These are phyloP conservation scores for Orbilia oligospora DNA, from an alignment of 2,329 filamentous ascomycete genomes.

Conservation along the genomic window DNA sequence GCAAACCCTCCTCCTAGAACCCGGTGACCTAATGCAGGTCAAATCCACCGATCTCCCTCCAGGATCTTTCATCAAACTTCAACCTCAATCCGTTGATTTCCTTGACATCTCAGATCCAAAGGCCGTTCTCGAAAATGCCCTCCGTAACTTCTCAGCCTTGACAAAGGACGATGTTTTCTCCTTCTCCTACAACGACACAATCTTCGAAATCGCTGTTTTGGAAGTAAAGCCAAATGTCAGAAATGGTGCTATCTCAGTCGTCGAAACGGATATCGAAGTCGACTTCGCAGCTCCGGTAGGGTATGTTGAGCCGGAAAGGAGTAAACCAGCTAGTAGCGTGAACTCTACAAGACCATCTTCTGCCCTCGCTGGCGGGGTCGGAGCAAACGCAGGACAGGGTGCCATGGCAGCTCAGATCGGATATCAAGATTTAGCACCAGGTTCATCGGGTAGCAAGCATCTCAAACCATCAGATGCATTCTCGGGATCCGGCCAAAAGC, in stretches of 20 bases:
- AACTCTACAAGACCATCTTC: slow-evolving; percentile 90
- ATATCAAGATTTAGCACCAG: slow-evolving; percentile 87
- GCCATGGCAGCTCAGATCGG: slow-evolving; percentile 99
- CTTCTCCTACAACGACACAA: slow-evolving; percentile 94
- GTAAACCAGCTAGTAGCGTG: slow-evolving; percentile 61
- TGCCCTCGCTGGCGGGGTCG: slow-evolving; percentile 71
- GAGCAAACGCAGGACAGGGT: slow-evolving; percentile 83
- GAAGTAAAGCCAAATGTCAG: slow-evolving; percentile 91
- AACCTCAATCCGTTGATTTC: slow-evolving; percentile 92
- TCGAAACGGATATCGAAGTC: slow-evolving; percentile 96
- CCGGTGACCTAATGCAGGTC: slow-evolving; percentile 93
- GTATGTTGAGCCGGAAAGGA: slow-evolving; percentile 85
- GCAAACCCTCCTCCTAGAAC: slow-evolving; percentile 88
- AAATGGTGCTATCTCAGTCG: slow-evolving; percentile 88
- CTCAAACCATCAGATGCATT: slow-evolving; percentile 72
- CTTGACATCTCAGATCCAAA: slow-evolving; percentile 98
- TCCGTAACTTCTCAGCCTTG: slow-evolving; percentile 93
- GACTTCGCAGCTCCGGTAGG: slow-evolving; percentile 95
- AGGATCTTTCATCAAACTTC: slow-evolving; percentile 93
- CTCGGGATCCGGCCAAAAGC: slow-evolving; percentile 81
- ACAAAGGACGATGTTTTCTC: slow-evolving; percentile 96
- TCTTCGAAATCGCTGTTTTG: slow-evolving; percentile 92
- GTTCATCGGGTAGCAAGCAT: slow-evolving; percentile 73
- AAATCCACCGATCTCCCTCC: slow-evolving; percentile 93
- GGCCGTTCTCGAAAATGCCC: slow-evolving; percentile 95